Evolutionary conservation across 78 protist genomes (phyloP), one percentile per base, ranked within the genome.

Genomic region (Planoprotostelium fungivorum): DNA sequence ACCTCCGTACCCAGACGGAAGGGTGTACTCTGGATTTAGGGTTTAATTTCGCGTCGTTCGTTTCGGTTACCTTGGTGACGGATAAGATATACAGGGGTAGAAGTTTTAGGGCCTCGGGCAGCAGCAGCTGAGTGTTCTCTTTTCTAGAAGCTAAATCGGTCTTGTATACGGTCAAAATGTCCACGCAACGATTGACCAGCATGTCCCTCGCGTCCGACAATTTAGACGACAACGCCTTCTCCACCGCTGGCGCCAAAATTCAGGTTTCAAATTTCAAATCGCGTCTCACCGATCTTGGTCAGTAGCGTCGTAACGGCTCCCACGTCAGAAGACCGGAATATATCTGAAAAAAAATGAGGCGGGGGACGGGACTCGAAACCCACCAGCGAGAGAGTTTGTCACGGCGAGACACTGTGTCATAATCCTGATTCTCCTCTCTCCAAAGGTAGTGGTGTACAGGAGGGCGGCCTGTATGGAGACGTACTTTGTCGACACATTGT

Each of bases 361-460:
- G n/a, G n/a, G n/a, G n/a, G n/a, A n/a, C n/a, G n/a, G n/a, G n/a
- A n/a, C n/a, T n/a, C n/a, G n/a, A n/a, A n/a, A n/a, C n/a, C n/a
- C n/a, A n/a, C n/a, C 94, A 0, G 86, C 39, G 38, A 37, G 73
- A 1, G 83, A 73, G 0, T 29, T 0, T 0, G 89, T 63, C 10
- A 92, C 93, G 5, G 96, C 94, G 1, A 95, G 35, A 0, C 91
- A 37, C 29, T 88, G 37, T 0, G 96, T 96, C 83, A 83, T 63
- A 0, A 95, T 92, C 38, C 98, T 90, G n/a, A 96, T 93, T 16
- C 96, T 87, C 35, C 98, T 86, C 88, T 95, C 96, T 84, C 98
- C 94, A 38, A 89, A 89, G 16, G 89, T 29, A 25, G 93, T 92
- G 84, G 97, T 93, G 91, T 95, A 96, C 1, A 96, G 92, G 0